Percentiles rank a stretch among this genome's conserved stretches.
These are phyloP conservation scores for Penicillium crustosum DNA, from an alignment of 2,329 filamentous ascomycete genomes.

Conservation along the genomic window DNA sequence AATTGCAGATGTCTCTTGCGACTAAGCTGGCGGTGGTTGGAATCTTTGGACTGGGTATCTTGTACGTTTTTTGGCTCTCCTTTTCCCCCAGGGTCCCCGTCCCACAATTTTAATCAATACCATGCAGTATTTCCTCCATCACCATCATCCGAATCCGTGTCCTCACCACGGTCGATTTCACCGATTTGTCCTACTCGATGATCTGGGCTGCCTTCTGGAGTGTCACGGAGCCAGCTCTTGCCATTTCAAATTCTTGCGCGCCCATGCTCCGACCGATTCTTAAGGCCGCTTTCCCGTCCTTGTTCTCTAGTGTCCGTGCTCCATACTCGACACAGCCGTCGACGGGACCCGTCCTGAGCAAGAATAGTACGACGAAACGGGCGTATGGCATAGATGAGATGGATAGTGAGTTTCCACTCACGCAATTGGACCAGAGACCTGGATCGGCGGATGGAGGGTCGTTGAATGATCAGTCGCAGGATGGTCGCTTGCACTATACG, in stretches of 20 bases:
- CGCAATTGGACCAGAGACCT: background rate
- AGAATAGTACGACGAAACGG: conserved; percentile 3
- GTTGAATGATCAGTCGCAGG: conserved; percentile 10
- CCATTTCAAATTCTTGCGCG: conserved; percentile 24
- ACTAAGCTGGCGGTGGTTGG: conserved; percentile 24
- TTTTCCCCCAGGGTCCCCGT: background rate
- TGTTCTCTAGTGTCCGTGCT: conserved; percentile 11
- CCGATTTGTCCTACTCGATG: conserved; percentile 25
- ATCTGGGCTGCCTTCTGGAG: conserved; percentile 29
- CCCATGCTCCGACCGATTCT: conserved; percentile 28
- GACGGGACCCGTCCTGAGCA: conserved; percentile 2
- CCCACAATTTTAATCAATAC: background rate
- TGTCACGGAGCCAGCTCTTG: conserved; percentile 27
- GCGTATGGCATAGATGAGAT: conserved; percentile 8
- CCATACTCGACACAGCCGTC: conserved; percentile 7
- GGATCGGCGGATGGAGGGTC: conserved; percentile 3
- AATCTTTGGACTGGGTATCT: conserved; percentile 27
- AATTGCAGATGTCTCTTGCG: conserved; percentile 24
- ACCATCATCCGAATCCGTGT: conserved; percentile 27
- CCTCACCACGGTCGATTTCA: conserved; percentile 23
- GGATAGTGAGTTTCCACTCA: conserved; percentile 17
- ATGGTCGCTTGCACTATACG: conserved; percentile 6
- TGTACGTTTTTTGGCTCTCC: conserved; percentile 12
- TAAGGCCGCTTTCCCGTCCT: conserved; percentile 15
- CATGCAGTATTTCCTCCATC: conserved; percentile 27